Percentiles rank a stretch among this genome's conserved stretches.
phyloP scores from a whole-genome alignment of 1,284 basidiomycete species.

The Ceratobasidium sp. region DNA sequence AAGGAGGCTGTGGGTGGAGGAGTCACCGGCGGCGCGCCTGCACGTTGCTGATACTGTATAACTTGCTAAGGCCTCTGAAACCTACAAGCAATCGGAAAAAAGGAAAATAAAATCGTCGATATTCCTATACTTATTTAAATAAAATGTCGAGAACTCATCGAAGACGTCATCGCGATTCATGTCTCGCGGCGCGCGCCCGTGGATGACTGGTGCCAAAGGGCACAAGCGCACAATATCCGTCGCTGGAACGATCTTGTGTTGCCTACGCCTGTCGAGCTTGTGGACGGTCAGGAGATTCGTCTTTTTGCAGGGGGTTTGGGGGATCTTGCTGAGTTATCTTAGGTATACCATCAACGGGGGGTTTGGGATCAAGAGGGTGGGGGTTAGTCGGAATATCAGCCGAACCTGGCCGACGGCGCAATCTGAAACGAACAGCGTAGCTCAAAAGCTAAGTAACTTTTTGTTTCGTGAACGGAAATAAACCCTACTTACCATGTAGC shows the following conservation, averaged over 20 bases:
- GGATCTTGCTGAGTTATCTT: neutral
- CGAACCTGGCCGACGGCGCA: neutral
- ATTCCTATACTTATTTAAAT: conserved; percentile 36
- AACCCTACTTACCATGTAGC: neutral
- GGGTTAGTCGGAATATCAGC: neutral
- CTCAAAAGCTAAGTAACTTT: neutral
- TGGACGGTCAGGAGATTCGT: conserved; percentile 1
- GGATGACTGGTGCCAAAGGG: conserved; percentile 23
- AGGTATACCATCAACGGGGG: neutral
- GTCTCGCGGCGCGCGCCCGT: conserved; percentile 1
- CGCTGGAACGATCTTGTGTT: neutral
- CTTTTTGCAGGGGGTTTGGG: neutral
- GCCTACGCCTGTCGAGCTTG: neutral
- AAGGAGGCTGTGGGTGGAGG: too few species aligned
- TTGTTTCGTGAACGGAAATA: neutral
- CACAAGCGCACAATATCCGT: conserved; percentile 26
- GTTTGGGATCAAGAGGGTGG: neutral
- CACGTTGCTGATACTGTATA: too few species aligned
- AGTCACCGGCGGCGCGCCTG: too few species aligned
- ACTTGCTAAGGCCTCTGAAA: conserved; percentile 59
- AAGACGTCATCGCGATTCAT: neutral
- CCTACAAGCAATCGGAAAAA: conserved; percentile 60
- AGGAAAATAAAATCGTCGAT: conserved; percentile 23
- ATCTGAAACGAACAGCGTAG: neutral
- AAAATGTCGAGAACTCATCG: neutral